Base-by-base conservation (phyloP, 1,284 basidiomycete species). In the Pterulicium gracile region DNA sequence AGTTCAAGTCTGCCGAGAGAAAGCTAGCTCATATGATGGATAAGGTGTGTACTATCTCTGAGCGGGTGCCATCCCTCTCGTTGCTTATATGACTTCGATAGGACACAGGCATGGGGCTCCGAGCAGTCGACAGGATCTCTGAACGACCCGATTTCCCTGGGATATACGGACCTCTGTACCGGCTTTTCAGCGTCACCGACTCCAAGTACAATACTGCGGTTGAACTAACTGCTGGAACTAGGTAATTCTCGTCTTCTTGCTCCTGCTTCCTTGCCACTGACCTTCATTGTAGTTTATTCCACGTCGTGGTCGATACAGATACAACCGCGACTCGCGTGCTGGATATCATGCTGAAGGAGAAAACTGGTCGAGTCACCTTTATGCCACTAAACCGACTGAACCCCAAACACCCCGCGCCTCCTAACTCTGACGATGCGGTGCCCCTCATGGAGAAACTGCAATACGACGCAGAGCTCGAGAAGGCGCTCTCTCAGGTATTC, bases 321-420 rank as follows among this genome's bases (percentile, higher is more conserved):
- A 84, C 85, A 36, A 98, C 93, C 0, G 96, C 92, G 0, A 81
- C 81, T 3, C 80, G 76, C 55, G 79, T 98, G 14, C 78, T 99
- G 17, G 88, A 96, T 19, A 73, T 87, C 52, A 95, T 99, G 93
- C 73, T 93, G 56, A 80, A 80, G 57, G 92, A 98, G 57, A 88
- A 86, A 60, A 86, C 80, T 3, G 96, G 96, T 1, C 82, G 96
- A 45, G 89, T 98, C 17, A 99, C 96, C 0, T 98, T 98, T 66
- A 94, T 99, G 84, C 96, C 96, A 12, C 76, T 99, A 41, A 98
- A 98, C 62, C 86, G 95, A n/a, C 79, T 98, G 44, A 85, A 88
- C 56, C 86, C 88, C 35, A 88, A 86, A 53, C 72, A 73, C 41
- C 69, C 72, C 0, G 64, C 70, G 0, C 66, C 73, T 12, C 93